Evolutionary conservation across 2,329 filamentous ascomycete species (phyloP), one percentile per base, ranked within the genome.

Genomic region (Cytospora piceicola): DNA sequence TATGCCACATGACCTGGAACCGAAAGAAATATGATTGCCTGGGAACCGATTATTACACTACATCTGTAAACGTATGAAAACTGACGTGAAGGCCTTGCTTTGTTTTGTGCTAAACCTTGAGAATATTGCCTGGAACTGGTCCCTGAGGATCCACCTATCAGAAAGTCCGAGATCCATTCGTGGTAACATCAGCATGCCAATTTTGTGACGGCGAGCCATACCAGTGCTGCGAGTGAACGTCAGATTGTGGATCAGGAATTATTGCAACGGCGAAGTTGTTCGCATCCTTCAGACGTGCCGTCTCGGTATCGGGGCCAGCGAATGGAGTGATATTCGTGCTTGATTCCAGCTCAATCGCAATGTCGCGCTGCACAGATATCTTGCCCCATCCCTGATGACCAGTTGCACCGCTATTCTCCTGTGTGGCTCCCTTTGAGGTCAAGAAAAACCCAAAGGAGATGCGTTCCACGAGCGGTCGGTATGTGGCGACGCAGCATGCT

Each of bases 401-500:
- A n/a, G 20, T 46, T 8, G 20, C 17, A n/a, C 22, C 42, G 9
- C 4, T n/a, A n/a, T 46, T 46, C 20, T n/a, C 42, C 9, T 20
- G 20, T 6, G 2, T 22, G 20, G 42, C 4, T 46, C 42, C 6
- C 6, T n/a, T 46, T 15, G 17, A n/a, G 17, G 20, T 46, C 4
- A 20, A 46, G 1, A 15, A 46, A 4, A n/a, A 7, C 1, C 42
- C 6, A 7, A 46, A n/a, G 17, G 5, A n/a, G 17, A 20, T 15
- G 42, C 42, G 42, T 29, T 58, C 56, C n/a, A 58, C 22, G 15
- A 58, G 36, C 22, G 56, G 56, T 8, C 56, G 56, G 27, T 58
- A 58, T 14, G 34, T 58, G 36, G 29, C 24, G 30, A 29, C 34
- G 24, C 56, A 58, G 24, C 36, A 58, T 29, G 56, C 56, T 29